A percentile compares a stretch with the other conserved stretches of the same genome.
phyloP scores from a whole-genome alignment of 2,329 filamentous ascomycete genomes.

The Beauveria sp. region DNA sequence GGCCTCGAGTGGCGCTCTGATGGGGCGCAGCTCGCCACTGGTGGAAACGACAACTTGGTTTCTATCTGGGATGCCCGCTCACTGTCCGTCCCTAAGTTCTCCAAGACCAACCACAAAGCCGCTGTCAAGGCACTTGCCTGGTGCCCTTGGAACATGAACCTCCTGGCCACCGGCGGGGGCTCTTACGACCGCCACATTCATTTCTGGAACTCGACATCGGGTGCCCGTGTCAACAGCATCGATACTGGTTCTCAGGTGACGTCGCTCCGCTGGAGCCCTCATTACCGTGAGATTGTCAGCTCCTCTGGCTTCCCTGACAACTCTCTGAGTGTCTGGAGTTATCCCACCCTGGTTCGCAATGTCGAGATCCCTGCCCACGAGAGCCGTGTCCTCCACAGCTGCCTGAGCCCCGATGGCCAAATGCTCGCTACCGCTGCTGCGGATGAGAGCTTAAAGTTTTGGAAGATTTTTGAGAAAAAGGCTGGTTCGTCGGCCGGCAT shows the following conservation, averaged over 20 bases:
- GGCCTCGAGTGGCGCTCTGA: constrained; percentile 97
- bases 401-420: constrained; percentile 93
- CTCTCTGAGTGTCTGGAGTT: constrained; percentile 98
- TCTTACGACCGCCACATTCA: constrained; percentile 97
- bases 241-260: constrained; percentile 97
- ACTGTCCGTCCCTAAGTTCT: constrained; percentile 90
- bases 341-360: constrained; percentile 92
- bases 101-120: constrained; percentile 98
- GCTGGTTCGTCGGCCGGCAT: constrained; percentile 61
- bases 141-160: constrained; percentile 98
- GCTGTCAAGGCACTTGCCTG: constrained; percentile 97
- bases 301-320: constrained; percentile 99
- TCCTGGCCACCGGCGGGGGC: constrained; percentile 91
- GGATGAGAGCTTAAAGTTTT: constrained; percentile 98
- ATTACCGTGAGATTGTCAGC: constrained; percentile 96
- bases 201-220: constrained; percentile 99
- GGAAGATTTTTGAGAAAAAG: constrained; percentile 99
- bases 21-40: constrained; percentile 91
- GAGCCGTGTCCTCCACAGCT: constrained; percentile 92
- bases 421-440: constrained; percentile 94
- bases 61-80: constrained; percentile 98
- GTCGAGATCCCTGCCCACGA: constrained; percentile 97
- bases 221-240: constrained; percentile 96
- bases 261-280: constrained; percentile 89
- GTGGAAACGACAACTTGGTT: constrained; percentile 97